A percentile compares a stretch with the other conserved stretches of the same genome.
Evolutionary conservation across 495 filamentous ascomycete species (phyloP).

Genomic region (Penicillium dipodomyicola): DNA sequence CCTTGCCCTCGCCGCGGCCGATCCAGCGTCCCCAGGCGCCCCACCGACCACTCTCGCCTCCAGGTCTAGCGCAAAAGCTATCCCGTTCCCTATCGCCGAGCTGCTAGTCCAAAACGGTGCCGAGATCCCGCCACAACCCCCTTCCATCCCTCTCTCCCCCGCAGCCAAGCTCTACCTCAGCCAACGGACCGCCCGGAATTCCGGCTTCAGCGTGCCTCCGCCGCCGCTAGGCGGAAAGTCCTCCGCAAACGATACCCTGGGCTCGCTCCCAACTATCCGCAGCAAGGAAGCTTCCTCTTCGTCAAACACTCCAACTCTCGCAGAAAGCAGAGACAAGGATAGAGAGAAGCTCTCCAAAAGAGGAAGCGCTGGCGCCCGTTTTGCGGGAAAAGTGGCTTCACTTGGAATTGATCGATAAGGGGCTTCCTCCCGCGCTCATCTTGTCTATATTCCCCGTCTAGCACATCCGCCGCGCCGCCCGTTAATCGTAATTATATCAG

Average conservation of each 20-base stretch:
- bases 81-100: conserved; percentile 83
- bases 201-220: conserved; percentile 27
- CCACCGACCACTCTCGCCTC: conserved; percentile 40
- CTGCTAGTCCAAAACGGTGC: conserved; percentile 92
- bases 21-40: conserved; percentile 71
- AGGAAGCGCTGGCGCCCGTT: conserved; percentile 49
- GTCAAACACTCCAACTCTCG: conserved; percentile 29
- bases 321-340: conserved; percentile 45
- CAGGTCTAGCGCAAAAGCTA: conserved; percentile 38
- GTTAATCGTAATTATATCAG: conserved; percentile 27
- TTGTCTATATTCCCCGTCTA: conserved; percentile 8
- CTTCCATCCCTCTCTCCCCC: conserved; percentile 72
- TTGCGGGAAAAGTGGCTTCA: conserved; percentile 50
- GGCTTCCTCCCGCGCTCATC: not conserved
- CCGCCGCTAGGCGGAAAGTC: conserved; percentile 26
- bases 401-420: conserved; percentile 44
- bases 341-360: conserved; percentile 52
- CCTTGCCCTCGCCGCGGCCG: conserved; percentile 89
- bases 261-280: conserved; percentile 48
- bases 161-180: conserved; percentile 81
- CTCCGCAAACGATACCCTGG: conserved; percentile 38
- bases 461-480: conserved; percentile 6
- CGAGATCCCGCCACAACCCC: conserved; percentile 70
- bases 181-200: conserved; percentile 60
- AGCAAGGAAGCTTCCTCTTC: conserved; percentile 30